Evolutionary conservation across 257 asterid genomes (phyloP).

Genomic region (Petrea volubilis): DNA sequence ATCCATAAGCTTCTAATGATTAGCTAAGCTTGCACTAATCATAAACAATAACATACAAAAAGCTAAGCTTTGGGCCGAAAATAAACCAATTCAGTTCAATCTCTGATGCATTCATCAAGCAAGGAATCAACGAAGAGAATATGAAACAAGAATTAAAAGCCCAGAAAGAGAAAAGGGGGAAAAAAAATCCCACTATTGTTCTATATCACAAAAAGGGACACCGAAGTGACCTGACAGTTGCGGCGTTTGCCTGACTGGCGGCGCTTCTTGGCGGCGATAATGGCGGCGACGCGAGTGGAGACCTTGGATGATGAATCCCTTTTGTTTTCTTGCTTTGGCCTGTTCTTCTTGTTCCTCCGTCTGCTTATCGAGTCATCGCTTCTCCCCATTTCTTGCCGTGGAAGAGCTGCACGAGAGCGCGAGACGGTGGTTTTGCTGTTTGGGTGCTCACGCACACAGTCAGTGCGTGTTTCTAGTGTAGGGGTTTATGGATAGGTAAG

Average conservation of each 20-base stretch:
- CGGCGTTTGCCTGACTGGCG: conserved; percentile 61
- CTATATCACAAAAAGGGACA: neutral
- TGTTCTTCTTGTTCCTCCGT: conserved; percentile 42
- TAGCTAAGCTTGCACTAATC: neutral
- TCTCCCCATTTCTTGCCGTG: conserved; percentile 42
- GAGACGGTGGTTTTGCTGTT: conserved; percentile 7
- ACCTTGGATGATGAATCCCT: conserved; percentile 41
- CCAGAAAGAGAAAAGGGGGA: neutral
- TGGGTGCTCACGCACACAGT: conserved; percentile 4
- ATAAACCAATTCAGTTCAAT: neutral
- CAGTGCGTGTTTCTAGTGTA: conserved; percentile 13
- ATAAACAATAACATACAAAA: neutral
- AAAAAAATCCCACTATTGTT: neutral
- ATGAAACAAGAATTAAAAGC: neutral
- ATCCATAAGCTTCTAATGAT: neutral
- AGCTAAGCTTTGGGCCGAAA: neutral
- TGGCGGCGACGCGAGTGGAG: conserved; percentile 51
- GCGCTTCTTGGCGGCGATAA: conserved; percentile 66
- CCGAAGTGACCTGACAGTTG: conserved; percentile 41
- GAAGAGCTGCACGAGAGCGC: neutral
- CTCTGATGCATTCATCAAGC: neutral
- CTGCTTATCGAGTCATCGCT: conserved; percentile 55
- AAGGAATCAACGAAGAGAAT: neutral
- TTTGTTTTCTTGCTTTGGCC: conserved; percentile 42
- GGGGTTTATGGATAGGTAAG: conserved; percentile 30